Evolutionary conservation across 2,329 filamentous ascomycete species (phyloP).

Genomic region (Fusarium mangiferae): DNA sequence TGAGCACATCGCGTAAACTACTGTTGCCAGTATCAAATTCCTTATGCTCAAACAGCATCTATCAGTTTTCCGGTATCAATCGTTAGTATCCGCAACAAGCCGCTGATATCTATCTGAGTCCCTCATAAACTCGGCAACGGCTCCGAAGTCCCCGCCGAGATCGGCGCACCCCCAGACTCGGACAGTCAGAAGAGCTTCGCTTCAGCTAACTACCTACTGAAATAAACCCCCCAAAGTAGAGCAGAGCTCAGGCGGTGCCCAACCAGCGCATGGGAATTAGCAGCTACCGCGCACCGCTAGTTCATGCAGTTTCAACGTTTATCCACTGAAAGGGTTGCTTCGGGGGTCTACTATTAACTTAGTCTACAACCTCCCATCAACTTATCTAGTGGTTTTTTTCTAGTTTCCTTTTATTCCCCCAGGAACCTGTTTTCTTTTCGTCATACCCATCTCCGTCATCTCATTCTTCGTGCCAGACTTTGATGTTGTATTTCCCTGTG

Average conservation of each 20-base stretch:
- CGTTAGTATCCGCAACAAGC: slow-evolving; percentile 18
- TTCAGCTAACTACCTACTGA: background rate
- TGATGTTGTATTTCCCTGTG: background rate
- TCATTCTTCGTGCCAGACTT: background rate
- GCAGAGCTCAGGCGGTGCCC: background rate
- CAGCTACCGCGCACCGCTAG: background rate
- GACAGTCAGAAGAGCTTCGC: background rate
- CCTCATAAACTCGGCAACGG: slow-evolving; percentile 10
- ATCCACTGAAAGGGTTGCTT: slow-evolving; percentile 21
- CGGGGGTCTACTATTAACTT: background rate
- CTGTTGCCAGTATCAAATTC: background rate
- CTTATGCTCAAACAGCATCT: background rate
- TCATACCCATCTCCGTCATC: background rate
- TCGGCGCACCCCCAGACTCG: slow-evolving; percentile 18
- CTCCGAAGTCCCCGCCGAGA: slow-evolving; percentile 27
- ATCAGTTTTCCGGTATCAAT: background rate
- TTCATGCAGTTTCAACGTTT: background rate
- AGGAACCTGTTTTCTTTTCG: background rate
- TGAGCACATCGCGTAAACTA: background rate
- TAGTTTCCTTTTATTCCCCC: background rate
- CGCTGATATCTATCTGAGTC: slow-evolving; percentile 1
- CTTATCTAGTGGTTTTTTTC: background rate
- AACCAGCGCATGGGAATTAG: slow-evolving; percentile 33
- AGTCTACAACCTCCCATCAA: background rate
- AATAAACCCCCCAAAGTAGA: background rate